phyloP scores from a whole-genome alignment of 2,329 filamentous ascomycete genomes.

The Onygenales sp. region DNA sequence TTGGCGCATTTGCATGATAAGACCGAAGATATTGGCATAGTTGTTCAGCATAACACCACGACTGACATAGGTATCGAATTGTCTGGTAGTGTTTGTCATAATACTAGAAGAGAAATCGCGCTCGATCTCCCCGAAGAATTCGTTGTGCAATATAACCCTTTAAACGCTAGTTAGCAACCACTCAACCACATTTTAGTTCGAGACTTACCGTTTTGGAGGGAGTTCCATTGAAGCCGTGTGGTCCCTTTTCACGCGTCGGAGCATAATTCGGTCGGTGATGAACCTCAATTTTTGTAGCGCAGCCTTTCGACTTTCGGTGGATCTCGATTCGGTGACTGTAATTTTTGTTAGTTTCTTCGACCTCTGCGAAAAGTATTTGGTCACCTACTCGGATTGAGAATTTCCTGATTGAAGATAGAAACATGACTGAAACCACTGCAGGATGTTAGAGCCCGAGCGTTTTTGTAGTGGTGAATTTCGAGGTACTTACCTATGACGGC shows the following conservation, averaged over 20 bases:
- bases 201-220: slow-evolving; percentile 66
- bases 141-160: slow-evolving; percentile 71
- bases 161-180: slow-evolving; percentile 5
- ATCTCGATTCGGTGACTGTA: slow-evolving; percentile 46
- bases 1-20: slow-evolving; percentile 99
- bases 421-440: slow-evolving; percentile 54
- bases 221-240: slow-evolving; percentile 93
- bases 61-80: slow-evolving; percentile 92
- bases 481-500: slow-evolving; percentile 44
- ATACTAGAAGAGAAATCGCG: slow-evolving; percentile 92
- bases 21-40: slow-evolving; percentile 96
- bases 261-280: slow-evolving; percentile 89
- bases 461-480: neutral
- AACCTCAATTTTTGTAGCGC: slow-evolving; percentile 77
- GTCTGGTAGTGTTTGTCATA: slow-evolving; percentile 80
- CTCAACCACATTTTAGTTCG: neutral
- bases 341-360: slow-evolving; percentile 27
- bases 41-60: slow-evolving; percentile 93
- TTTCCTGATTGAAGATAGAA: slow-evolving; percentile 87
- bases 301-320: slow-evolving; percentile 42
- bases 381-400: slow-evolving; percentile 62
- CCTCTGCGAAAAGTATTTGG: neutral
- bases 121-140: slow-evolving; percentile 95
- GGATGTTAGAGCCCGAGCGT: slow-evolving; percentile 9
- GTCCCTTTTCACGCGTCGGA: slow-evolving; percentile 87